Evolutionary conservation across 768 basidiomycete genomes (phyloP), one percentile per base, ranked within the genome.

Genomic region (Russula olivacea): DNA sequence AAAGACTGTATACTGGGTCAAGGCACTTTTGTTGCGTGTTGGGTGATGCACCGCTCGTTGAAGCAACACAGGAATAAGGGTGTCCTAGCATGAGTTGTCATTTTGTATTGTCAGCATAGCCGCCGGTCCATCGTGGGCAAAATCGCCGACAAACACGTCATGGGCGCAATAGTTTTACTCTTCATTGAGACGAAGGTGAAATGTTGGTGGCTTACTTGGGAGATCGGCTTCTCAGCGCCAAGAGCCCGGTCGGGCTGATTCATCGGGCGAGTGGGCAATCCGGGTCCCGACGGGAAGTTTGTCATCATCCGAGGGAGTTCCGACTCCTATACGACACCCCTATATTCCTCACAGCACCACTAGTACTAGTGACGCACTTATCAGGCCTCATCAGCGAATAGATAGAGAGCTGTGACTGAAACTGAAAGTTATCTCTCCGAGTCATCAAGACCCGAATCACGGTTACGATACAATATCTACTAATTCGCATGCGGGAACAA

Each of bases 171-270:
- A 10, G 7, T n/a, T n/a, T n/a, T n/a, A n/a, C n/a, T 28, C 48
- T 30, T 50, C 10, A 21, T 32, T 21, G 34, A 14, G 34, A 36
- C n/a, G n/a, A 28, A 38, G 3, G 25, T 54, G 32, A 36, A 38
- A 23, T 38, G 32, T 55, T 41, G 5, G 2, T 17, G 3, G 25
- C 23, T 36, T 7, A 1, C 32, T 48, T 41, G 30, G 28, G 40
- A 19, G 23, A 51, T 41, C 34, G 7, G 21, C 58, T 59, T 52
- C 58, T 32, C n/a, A 7, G 21, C 41, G 51, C 59, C 51, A 60
- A n/a, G 30, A 41, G 3, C 25, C 40, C 30, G 58, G 52, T 1
- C 2, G 8, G n/a, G 52, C 32, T n/a, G 19, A 12, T 53, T 23
- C 52, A n/a, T 52, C 28, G 43, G 10, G 4, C 43, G 9, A 25